phyloP scores from a whole-genome alignment of 1,284 basidiomycete genomes.

The Ganoderma lucidum region DNA sequence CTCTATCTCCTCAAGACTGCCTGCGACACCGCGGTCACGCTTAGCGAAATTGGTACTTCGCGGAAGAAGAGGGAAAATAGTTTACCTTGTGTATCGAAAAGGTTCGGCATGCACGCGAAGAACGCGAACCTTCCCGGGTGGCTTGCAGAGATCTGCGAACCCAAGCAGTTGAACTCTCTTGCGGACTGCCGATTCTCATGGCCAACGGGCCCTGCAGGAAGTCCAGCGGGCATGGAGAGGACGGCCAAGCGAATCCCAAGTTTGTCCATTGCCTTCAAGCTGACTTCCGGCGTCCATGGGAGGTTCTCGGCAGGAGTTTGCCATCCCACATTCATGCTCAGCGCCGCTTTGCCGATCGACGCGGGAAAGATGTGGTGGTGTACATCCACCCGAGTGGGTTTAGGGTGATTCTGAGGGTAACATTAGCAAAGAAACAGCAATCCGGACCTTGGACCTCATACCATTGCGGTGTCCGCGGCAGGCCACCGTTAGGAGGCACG shows the following conservation, averaged over 20 bases:
- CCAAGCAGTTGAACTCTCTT: slow-evolving; percentile 55
- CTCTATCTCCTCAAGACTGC: slow-evolving; percentile 61
- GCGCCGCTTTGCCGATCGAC: slow-evolving; percentile 45
- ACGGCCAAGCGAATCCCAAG: slow-evolving; percentile 64
- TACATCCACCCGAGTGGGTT: slow-evolving; percentile 59
- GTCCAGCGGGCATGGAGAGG: slow-evolving; percentile 66
- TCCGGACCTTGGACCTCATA: neutral
- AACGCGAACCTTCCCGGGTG: slow-evolving; percentile 69
- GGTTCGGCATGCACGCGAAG: slow-evolving; percentile 67
- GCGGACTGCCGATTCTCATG: slow-evolving; percentile 51
- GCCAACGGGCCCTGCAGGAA: slow-evolving; percentile 53
- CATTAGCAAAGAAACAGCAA: neutral
- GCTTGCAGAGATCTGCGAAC: slow-evolving; percentile 53
- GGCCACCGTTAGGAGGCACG: neutral
- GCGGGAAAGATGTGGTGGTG: slow-evolving; percentile 77
- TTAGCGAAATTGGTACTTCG: neutral
- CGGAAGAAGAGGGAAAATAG: neutral
- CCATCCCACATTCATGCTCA: slow-evolving; percentile 61
- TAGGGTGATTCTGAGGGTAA: slow-evolving; percentile 3
- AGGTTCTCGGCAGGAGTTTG: slow-evolving; percentile 65
- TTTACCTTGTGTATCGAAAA: slow-evolving; percentile 66
- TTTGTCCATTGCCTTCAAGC: slow-evolving; percentile 65
- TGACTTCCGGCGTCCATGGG: slow-evolving; percentile 68
- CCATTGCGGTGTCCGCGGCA: slow-evolving; percentile 6
- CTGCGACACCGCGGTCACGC: slow-evolving; percentile 42